phyloP scores from a whole-genome alignment of 2,329 filamentous ascomycete genomes.

The Pseudonectria buxi region DNA sequence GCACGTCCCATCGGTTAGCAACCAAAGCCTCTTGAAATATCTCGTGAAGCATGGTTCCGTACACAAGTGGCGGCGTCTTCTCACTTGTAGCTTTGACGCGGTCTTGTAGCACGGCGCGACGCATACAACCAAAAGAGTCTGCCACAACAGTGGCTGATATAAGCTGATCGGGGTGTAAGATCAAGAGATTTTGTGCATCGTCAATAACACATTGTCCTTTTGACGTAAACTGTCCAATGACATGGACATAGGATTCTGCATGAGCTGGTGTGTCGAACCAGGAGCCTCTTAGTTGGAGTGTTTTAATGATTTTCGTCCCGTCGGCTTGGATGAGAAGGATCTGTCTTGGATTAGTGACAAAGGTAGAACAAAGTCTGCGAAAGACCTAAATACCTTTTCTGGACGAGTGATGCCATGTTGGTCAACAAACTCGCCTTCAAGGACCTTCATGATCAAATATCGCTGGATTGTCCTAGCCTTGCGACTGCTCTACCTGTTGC shows the following conservation, averaged over 20 bases:
- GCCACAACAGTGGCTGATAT: slow-evolving; percentile 92
- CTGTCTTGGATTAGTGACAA: slow-evolving; percentile 35
- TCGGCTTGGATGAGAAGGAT: slow-evolving; percentile 79
- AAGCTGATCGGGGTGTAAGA: slow-evolving; percentile 90
- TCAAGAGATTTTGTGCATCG: slow-evolving; percentile 75
- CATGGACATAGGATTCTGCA: slow-evolving; percentile 71
- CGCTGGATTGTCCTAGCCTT: slow-evolving; percentile 75
- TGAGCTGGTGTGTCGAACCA: slow-evolving; percentile 80
- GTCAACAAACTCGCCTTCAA: slow-evolving; percentile 62
- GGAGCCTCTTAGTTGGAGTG: slow-evolving; percentile 71
- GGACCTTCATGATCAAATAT: slow-evolving; percentile 71
- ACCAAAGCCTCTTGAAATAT: slow-evolving; percentile 88
- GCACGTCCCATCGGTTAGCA: slow-evolving; percentile 70
- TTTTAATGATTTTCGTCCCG: slow-evolving; percentile 55
- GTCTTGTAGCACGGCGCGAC: slow-evolving; percentile 88
- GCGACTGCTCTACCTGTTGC: slow-evolving; percentile 55
- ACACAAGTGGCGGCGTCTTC: slow-evolving; percentile 73
- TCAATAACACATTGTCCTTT: slow-evolving; percentile 74
- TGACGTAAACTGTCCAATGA: slow-evolving; percentile 70
- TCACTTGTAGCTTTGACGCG: slow-evolving; percentile 86
- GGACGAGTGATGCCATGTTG: slow-evolving; percentile 50
- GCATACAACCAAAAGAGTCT: slow-evolving; percentile 90
- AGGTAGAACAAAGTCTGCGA: not conserved
- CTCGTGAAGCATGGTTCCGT: slow-evolving; percentile 90
- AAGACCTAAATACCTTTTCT: slow-evolving; percentile 60